Base-by-base conservation (phyloP, 805 yeast genomes). In the Metschnikowia lunata region DNA sequence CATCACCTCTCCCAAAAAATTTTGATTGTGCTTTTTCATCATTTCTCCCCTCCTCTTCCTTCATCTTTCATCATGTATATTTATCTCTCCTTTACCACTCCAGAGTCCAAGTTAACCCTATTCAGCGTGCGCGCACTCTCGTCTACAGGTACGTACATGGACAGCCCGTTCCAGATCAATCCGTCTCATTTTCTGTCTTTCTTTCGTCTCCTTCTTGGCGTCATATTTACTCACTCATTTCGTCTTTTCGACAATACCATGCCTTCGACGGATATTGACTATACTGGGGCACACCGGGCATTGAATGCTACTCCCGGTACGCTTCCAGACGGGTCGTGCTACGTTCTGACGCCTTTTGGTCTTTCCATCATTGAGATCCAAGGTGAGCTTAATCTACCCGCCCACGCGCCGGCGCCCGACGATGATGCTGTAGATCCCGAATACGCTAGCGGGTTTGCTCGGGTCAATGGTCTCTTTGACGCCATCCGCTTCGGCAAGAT, bases 311-410 rank as follows among this genome's bases (percentile, higher is more conserved):
- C 26, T 18, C 30, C 33, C 10, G 14, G 15, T 6, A 28, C 12
- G 4, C 18, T 35, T 31, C 40, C 46, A 26, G 40, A 42, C 11
- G 51, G 47, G 31, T 37, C 48, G 23, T 47, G 52, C 34, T 35
- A 46, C 18, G 37, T 79, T 2, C 52, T 74, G 1, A 80, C 90
- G 0, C 74, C 81, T 1, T 62, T 66, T 35, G 93, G 91, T 1
- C 71, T 80, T 35, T 71, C 77, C 2, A 54, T 85, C 13, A 48
- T 85, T 14, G 93, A 85, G 58, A 83, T 85, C 14, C 93, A 85
- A 57, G 93, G 93, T 8, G 87, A 81, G 30, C 60, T 85, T 33
- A 77, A 79, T 44, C 57, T 81, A 3, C 75, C 75, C 2, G 42
- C 44, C 6, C 37, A 42, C 8, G 57, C 53, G 4, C 82, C 83